Percentiles rank a stretch among this genome's conserved stretches.
Conservation (phyloP, 495 filamentous ascomycete species). For the Tuber indicum region DNA sequence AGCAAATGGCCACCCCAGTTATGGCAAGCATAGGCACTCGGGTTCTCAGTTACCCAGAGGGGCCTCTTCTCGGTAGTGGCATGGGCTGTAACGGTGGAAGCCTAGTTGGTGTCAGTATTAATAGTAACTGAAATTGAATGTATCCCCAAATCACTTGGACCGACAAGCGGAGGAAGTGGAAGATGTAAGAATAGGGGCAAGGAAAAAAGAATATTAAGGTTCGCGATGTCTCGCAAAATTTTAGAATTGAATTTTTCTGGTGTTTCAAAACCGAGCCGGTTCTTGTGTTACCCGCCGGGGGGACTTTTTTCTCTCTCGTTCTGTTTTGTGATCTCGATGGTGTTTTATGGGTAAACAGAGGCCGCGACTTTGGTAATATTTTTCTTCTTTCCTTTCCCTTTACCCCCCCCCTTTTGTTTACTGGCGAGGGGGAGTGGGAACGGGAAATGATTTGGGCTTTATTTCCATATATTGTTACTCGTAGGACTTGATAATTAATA, state of each 20-base stretch:
- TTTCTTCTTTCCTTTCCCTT: neutral
- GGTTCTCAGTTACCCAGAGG: constrained; percentile 19
- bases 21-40: constrained; percentile 18
- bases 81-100: constrained; percentile 13
- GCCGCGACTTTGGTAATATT: neutral
- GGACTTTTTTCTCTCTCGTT: neutral
- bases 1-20: constrained; percentile 20
- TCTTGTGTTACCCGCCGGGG: neutral
- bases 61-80: constrained; percentile 18
- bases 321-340: neutral
- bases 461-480: neutral
- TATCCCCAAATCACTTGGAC: constrained; percentile 11
- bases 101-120: constrained; percentile 19
- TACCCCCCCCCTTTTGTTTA: neutral
- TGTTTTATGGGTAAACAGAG: neutral
- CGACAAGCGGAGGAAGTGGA: constrained; percentile 13
- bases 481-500: neutral
- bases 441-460: neutral
- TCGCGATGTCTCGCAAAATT: neutral
- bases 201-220: neutral
- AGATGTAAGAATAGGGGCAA: neutral
- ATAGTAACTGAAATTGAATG: constrained; percentile 10
- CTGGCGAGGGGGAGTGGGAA: neutral
- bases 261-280: neutral
- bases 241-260: neutral